phyloP scores from a whole-genome alignment of 2,329 filamentous ascomycete species.

The Metarhizium brunneum region DNA sequence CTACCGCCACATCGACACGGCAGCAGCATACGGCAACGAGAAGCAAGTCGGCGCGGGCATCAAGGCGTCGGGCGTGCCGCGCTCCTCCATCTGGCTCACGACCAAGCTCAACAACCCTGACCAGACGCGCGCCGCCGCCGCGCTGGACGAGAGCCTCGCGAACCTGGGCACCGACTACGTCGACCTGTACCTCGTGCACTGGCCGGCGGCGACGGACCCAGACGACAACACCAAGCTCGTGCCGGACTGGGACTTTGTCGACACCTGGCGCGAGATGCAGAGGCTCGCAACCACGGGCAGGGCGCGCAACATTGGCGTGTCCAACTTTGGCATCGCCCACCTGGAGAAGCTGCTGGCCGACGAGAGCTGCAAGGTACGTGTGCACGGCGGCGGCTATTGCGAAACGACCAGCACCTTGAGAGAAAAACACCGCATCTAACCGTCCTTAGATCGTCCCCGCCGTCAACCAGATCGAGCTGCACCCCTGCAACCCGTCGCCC shows the following conservation, averaged over 20 bases:
- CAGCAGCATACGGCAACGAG: slow-evolving; percentile 71
- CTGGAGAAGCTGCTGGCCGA: slow-evolving; percentile 67
- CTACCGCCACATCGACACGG: slow-evolving; percentile 70
- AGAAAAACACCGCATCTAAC: not conserved
- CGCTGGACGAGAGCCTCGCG: slow-evolving; percentile 49
- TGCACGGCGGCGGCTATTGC: not conserved
- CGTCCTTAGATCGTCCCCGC: slow-evolving; percentile 44
- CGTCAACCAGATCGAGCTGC: slow-evolving; percentile 76
- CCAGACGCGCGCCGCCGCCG: slow-evolving; percentile 60
- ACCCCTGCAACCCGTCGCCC: slow-evolving; percentile 73
- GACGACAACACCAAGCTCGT: slow-evolving; percentile 57
- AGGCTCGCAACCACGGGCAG: slow-evolving; percentile 60
- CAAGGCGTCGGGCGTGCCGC: slow-evolving; percentile 52
- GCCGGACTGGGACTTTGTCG: slow-evolving; percentile 71
- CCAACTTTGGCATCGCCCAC: slow-evolving; percentile 77
- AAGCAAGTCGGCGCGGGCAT: slow-evolving; percentile 58
- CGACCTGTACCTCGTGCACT: slow-evolving; percentile 65
- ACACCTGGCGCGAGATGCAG: slow-evolving; percentile 72
- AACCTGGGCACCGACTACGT: slow-evolving; percentile 56
- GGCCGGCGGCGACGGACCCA: slow-evolving; percentile 57
- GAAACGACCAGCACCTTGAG: no score
- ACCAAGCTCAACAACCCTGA: slow-evolving; percentile 78
- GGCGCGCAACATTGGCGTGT: slow-evolving; percentile 74
- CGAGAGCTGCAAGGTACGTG: slow-evolving; percentile 60
- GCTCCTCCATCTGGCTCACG: slow-evolving; percentile 60